A percentile compares a stretch with the other conserved stretches of the same genome.
These are phyloP conservation scores for Eimeria sp. DNA, from an alignment of 169 alveolate genomes.

Conservation along the genomic window DNA sequence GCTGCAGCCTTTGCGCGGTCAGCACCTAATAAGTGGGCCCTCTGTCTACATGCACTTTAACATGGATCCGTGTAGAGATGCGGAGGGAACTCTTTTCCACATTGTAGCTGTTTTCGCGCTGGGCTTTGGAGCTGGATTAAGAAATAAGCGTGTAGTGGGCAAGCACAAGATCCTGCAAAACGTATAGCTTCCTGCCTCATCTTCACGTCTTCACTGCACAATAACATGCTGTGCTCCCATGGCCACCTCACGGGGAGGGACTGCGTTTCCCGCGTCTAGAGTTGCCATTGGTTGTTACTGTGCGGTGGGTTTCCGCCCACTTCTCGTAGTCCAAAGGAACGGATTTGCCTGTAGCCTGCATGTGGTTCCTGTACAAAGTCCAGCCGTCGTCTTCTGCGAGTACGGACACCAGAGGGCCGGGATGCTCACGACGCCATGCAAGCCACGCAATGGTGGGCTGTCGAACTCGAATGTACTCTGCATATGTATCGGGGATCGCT, in stretches of 20 bases:
- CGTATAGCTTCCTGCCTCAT: slow-evolving; percentile 10
- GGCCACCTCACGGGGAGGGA: slow-evolving; percentile 22
- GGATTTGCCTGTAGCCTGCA: slow-evolving; percentile 72
- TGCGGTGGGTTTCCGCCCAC: slow-evolving; percentile 63
- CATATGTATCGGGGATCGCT: slow-evolving; percentile 49
- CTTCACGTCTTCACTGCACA: slow-evolving; percentile 24
- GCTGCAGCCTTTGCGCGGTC: slow-evolving; percentile 11
- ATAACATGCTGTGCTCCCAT: slow-evolving; percentile 55
- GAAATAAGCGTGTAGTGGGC: neutral
- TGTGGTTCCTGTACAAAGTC: slow-evolving; percentile 51
- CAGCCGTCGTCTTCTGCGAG: slow-evolving; percentile 69
- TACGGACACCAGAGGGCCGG: slow-evolving; percentile 58
- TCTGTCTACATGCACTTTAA: neutral
- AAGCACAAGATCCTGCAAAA: slow-evolving; percentile 2
- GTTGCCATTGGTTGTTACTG: slow-evolving; percentile 27
- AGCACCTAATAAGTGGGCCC: slow-evolving; percentile 25
- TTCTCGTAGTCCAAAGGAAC: slow-evolving; percentile 54
- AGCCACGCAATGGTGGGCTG: slow-evolving; percentile 73
- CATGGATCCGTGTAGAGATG: slow-evolving; percentile 1
- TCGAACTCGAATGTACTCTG: slow-evolving; percentile 56
- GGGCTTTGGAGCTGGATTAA: neutral
- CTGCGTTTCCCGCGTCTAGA: slow-evolving; percentile 67
- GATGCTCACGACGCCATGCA: slow-evolving; percentile 77
- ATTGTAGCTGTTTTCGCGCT: neutral
- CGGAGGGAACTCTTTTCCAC: neutral